Evolutionary conservation across 2,329 filamentous ascomycete species (phyloP).

Genomic region (Ascochyta clinopodiicola): DNA sequence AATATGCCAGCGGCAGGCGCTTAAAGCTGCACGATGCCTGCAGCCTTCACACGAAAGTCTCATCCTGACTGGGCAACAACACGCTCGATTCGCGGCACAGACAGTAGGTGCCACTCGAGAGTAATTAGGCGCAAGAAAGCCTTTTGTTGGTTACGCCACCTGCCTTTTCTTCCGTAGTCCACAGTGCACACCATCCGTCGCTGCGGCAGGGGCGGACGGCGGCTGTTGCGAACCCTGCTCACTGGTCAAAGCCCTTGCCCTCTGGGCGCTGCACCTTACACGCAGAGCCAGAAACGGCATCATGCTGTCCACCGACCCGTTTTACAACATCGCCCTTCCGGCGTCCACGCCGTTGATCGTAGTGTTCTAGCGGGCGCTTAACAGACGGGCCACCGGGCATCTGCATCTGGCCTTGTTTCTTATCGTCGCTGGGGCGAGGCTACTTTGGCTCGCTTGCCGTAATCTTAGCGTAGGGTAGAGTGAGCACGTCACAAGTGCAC

Average conservation of each 20-base stretch:
- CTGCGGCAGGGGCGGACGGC: conserved; percentile 21
- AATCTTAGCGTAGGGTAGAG: conserved; percentile 3
- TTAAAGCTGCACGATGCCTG: conserved; percentile 27
- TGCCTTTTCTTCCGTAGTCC: conserved; percentile 15
- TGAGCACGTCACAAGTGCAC: conserved; percentile 7
- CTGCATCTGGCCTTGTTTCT: conserved; percentile 2
- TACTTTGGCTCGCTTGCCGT: conserved; percentile 6
- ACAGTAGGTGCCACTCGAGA: conserved; percentile 22
- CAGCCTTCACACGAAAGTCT: conserved; percentile 20
- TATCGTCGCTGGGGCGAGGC: not conserved
- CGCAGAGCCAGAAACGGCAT: not conserved
- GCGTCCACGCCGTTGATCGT: not conserved
- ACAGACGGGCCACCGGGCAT: not conserved
- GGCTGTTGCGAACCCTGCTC: conserved; percentile 29
- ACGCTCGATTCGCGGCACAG: conserved; percentile 34
- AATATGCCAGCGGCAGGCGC: conserved; percentile 27
- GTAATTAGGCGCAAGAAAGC: conserved; percentile 39
- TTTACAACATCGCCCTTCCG: not conserved
- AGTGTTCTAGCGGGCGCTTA: conserved; percentile 8
- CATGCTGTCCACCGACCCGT: not conserved
- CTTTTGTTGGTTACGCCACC: conserved; percentile 35
- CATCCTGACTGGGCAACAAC: conserved; percentile 27
- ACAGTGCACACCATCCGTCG: conserved; percentile 15
- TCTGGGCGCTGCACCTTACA: conserved; percentile 15
- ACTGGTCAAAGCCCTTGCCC: conserved; percentile 23